Evolutionary conservation across 208 protist genomes (phyloP), one percentile per base, ranked within the genome.

Genomic region (Leishmania aethiopica): DNA sequence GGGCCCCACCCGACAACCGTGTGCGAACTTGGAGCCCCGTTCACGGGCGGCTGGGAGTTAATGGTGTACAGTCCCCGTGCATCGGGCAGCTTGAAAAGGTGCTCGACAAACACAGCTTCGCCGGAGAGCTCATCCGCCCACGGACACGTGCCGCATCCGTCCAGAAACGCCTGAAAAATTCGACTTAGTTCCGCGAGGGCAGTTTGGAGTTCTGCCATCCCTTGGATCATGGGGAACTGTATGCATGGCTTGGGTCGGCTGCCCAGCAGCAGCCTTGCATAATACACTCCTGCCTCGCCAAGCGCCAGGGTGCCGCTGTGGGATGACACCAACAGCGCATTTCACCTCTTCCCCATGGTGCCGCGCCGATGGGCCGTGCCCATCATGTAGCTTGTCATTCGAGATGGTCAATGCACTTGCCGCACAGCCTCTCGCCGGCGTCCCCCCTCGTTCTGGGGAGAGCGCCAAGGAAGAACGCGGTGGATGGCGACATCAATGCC

Each of bases 401-500:
- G 81, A 76, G 93, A 95, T 32, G 93, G 88, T 97, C 97, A 99
- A 88, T 98, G 99, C 57, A 99, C 95, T 17, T 94, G 96, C 42
- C 96, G 81, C 67, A 98, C 90, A 35, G 91, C 90, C 80, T 97
- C 96, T 59, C 91, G 83, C 3, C 84, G 73, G 13, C 89, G 76
- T 35, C 92, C 84, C 62, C 89, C 86, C 75, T 83, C 89, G 76
- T 93, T 90, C 49, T 92, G 89, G 7, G 85, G 89, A 32, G 84
- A 77, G 11, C 86, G 55, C 89, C 93, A 94, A n/a, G 95, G 92
- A 45, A 95, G 83, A 25, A 79, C 82, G 25, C 84, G 77, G 42
- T 87, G 88, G 45, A 81, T 85, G 6, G 81, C 17, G 35, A 88
- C 76, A 42, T 90, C 51, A 10, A 96, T 75, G 15, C 85, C 89